Conservation (phyloP, 305 asterid species). For the Andrographis paniculata region DNA sequence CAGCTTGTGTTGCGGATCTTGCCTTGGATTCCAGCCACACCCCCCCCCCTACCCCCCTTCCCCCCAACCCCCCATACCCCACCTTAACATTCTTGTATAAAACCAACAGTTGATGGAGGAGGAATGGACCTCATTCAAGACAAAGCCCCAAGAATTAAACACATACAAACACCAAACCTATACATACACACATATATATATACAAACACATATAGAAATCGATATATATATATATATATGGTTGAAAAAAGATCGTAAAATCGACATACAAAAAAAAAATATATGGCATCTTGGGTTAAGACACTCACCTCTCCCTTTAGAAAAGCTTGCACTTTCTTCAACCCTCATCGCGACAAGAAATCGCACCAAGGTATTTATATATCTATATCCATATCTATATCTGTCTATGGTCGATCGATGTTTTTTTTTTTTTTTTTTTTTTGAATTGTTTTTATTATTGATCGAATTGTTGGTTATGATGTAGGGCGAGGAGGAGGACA, state of each 20-base stretch:
- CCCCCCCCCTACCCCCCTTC: conserved; percentile 2
- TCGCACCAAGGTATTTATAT: conserved; percentile 40
- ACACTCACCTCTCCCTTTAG: conserved; percentile 60
- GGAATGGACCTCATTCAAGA: no score
- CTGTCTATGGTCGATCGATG: no score
- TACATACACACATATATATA: no score
- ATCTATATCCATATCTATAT: no score
- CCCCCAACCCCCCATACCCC: background rate
- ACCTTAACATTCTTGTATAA: conserved; percentile 18
- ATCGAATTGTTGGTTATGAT: no score
- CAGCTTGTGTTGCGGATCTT: conserved; percentile 43
- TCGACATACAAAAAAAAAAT: background rate
- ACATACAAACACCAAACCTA: no score
- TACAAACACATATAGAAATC: no score
- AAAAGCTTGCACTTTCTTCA: conserved; percentile 59
- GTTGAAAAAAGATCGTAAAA: background rate
- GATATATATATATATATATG: no score
- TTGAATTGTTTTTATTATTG: no score
- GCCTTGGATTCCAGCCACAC: conserved; percentile 24
- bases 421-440: no score
- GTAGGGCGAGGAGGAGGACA: conserved; percentile 26
- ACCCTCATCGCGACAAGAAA: conserved; percentile 28
- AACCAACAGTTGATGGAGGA: background rate
- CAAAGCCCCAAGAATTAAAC: no score
- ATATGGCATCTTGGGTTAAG: conserved; percentile 46